A percentile compares a stretch with the other conserved stretches of the same genome.
phyloP scores from a whole-genome alignment of 1,284 basidiomycete genomes.

The Chalciporus sp. region DNA sequence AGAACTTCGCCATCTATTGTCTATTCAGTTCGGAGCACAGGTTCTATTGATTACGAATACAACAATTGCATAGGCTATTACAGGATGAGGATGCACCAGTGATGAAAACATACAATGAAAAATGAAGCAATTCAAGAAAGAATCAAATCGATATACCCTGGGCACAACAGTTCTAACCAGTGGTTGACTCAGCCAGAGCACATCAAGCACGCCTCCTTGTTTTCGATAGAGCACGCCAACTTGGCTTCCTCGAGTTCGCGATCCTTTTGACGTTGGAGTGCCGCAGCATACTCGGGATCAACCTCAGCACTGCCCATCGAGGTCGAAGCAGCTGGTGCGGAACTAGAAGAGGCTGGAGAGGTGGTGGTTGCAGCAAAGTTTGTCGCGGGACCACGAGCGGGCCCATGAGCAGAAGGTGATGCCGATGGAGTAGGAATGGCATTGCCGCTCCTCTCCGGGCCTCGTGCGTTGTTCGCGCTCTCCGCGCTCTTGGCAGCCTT shows the following conservation, averaged over 20 bases:
- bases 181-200: constrained; percentile 72
- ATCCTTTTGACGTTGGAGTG: constrained; percentile 70
- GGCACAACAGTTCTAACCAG: not conserved
- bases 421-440: constrained; percentile 40
- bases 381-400: constrained; percentile 13
- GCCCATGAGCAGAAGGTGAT: constrained; percentile 33
- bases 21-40: not conserved
- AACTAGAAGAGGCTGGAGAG: constrained; percentile 18
- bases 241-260: constrained; percentile 83
- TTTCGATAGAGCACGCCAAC: constrained; percentile 83
- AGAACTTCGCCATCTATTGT: not conserved
- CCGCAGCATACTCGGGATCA: constrained; percentile 84
- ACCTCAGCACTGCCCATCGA: constrained; percentile 53
- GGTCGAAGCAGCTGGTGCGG: constrained; percentile 31
- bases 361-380: constrained; percentile 1
- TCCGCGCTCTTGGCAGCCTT: constrained; percentile 70
- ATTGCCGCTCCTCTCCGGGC: constrained; percentile 18
- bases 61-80: constrained; percentile 18
- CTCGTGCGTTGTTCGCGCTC: constrained; percentile 25
- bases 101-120: constrained; percentile 5
- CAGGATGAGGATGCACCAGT: constrained; percentile 8
- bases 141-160: not conserved
- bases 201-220: constrained; percentile 88
- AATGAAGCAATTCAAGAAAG: constrained; percentile 7
- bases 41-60: constrained; percentile 17